Evolutionary conservation across 1,284 basidiomycete species (phyloP).

Genomic region (Pseudomicrostroma phylloplanum): DNA sequence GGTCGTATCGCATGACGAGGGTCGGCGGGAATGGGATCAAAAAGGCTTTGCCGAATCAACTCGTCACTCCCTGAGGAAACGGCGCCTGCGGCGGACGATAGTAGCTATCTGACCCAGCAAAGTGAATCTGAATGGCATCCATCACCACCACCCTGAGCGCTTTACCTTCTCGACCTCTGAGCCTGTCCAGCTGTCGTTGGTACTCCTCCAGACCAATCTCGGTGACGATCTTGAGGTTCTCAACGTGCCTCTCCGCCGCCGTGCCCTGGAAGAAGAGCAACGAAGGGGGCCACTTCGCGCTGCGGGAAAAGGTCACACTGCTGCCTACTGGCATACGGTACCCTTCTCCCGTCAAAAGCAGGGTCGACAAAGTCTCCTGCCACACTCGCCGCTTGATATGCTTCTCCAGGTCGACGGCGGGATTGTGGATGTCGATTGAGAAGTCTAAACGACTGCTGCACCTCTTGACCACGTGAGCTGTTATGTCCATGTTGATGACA

Average conservation of each 20-base stretch:
- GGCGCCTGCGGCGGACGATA: slow-evolving; percentile 31
- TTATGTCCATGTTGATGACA: slow-evolving; percentile 24
- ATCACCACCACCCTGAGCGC: slow-evolving; percentile 20
- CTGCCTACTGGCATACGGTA: slow-evolving; percentile 63
- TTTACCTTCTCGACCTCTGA: slow-evolving; percentile 18
- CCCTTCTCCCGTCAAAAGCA: slow-evolving; percentile 62
- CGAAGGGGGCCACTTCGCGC: slow-evolving; percentile 66
- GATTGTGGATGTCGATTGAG: slow-evolving; percentile 74
- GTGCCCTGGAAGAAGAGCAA: slow-evolving; percentile 64
- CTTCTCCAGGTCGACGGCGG: slow-evolving; percentile 62
- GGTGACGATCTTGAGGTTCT: slow-evolving; percentile 66
- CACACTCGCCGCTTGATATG: slow-evolving; percentile 71
- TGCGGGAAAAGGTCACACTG: slow-evolving; percentile 61
- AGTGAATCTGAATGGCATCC: slow-evolving; percentile 28
- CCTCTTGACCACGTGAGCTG: slow-evolving; percentile 52
- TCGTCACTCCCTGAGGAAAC: slow-evolving; percentile 29
- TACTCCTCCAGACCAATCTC: slow-evolving; percentile 30
- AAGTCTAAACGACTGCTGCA: slow-evolving; percentile 66
- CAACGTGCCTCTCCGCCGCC: slow-evolving; percentile 68
- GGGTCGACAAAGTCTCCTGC: slow-evolving; percentile 69
- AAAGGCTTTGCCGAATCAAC: slow-evolving; percentile 59
- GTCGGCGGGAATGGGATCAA: slow-evolving; percentile 71
- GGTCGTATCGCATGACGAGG: slow-evolving; percentile 65
- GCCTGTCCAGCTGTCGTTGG: slow-evolving; percentile 20
- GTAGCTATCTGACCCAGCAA: slow-evolving; percentile 41